A percentile compares a stretch with the other conserved stretches of the same genome.
These are phyloP conservation scores for Noccaea caerulescens DNA, from an alignment of 345 rosid genomes.

Conservation along the genomic window DNA sequence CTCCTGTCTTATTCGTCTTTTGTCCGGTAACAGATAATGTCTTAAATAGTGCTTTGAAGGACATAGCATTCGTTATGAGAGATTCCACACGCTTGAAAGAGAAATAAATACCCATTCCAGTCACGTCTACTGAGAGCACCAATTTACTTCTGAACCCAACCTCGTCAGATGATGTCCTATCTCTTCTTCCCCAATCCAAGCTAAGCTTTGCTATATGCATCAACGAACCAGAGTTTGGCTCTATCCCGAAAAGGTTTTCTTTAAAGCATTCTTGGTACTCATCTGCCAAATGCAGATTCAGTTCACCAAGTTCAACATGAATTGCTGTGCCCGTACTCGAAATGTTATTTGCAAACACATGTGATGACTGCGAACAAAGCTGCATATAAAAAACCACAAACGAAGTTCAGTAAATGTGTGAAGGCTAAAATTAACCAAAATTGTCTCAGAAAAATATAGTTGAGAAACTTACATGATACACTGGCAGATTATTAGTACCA, in stretches of 20 bases:
- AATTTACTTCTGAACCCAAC: constrained; percentile 62
- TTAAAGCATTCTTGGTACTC: constrained; percentile 91
- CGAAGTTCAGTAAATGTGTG: neutral
- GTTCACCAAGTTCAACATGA: constrained; percentile 95
- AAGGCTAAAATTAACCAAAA: constrained; percentile 11
- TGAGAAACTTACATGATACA: constrained; percentile 82
- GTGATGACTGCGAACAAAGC: constrained; percentile 97
- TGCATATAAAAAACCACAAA: constrained; percentile 45
- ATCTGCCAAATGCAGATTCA: constrained; percentile 90
- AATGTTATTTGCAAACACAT: constrained; percentile 88
- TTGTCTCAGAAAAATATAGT: neutral
- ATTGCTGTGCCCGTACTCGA: constrained; percentile 72
- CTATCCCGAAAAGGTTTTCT: constrained; percentile 81
- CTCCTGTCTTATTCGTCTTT: constrained; percentile 54
- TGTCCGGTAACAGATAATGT: constrained; percentile 55
- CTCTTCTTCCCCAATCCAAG: constrained; percentile 92
- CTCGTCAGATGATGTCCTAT: constrained; percentile 67
- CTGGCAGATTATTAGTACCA: constrained; percentile 58
- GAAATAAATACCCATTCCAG: constrained; percentile 78
- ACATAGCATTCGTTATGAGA: constrained; percentile 67
- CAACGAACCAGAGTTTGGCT: constrained; percentile 89
- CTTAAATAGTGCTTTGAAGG: constrained; percentile 71
- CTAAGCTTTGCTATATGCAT: constrained; percentile 87
- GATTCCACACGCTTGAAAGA: constrained; percentile 79
- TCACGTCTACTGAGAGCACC: constrained; percentile 82